Evolutionary conservation across 257 asterid species (phyloP).

Genomic region (Coffea canephora): DNA sequence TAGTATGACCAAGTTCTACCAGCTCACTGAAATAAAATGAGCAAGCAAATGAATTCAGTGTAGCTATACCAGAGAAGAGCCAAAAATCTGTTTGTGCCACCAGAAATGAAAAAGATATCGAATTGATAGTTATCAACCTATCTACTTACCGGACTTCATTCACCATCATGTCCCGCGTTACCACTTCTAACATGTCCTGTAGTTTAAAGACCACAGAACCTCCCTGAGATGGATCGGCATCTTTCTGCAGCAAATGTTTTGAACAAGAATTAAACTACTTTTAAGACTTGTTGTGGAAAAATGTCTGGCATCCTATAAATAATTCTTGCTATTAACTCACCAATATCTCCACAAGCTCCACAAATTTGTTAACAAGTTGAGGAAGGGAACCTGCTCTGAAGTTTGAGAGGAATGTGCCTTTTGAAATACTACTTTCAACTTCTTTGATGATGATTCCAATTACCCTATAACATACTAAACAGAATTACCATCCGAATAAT

Average conservation of each 20-base stretch:
- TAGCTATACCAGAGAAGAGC: neutral
- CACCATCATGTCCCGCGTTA: slow-evolving; percentile 93
- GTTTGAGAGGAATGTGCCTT: slow-evolving; percentile 68
- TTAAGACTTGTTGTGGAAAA: slow-evolving; percentile 10
- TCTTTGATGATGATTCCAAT: slow-evolving; percentile 73
- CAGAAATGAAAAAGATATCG: neutral
- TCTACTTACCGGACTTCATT: slow-evolving; percentile 77
- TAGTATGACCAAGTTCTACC: slow-evolving; percentile 71
- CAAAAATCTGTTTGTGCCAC: neutral
- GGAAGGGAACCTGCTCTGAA: slow-evolving; percentile 82
- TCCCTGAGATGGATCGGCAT: slow-evolving; percentile 68
- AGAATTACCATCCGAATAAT: slow-evolving; percentile 26
- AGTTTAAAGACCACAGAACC: slow-evolving; percentile 74
- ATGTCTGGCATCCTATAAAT: neutral
- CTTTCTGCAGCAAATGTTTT: slow-evolving; percentile 55
- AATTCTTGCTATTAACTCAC: slow-evolving; percentile 39
- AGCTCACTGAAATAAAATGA: slow-evolving; percentile 63
- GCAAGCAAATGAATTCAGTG: slow-evolving; percentile 4
- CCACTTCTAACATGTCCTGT: slow-evolving; percentile 94
- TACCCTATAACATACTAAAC: slow-evolving; percentile 52
- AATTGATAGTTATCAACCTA: neutral
- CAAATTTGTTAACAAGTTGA: slow-evolving; percentile 71
- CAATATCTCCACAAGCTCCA: slow-evolving; percentile 85
- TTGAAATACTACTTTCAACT: slow-evolving; percentile 67
- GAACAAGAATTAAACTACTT: slow-evolving; percentile 12